Evolutionary conservation across 2,329 filamentous ascomycete species (phyloP).

Genomic region (Scedosporium dehoogii): DNA sequence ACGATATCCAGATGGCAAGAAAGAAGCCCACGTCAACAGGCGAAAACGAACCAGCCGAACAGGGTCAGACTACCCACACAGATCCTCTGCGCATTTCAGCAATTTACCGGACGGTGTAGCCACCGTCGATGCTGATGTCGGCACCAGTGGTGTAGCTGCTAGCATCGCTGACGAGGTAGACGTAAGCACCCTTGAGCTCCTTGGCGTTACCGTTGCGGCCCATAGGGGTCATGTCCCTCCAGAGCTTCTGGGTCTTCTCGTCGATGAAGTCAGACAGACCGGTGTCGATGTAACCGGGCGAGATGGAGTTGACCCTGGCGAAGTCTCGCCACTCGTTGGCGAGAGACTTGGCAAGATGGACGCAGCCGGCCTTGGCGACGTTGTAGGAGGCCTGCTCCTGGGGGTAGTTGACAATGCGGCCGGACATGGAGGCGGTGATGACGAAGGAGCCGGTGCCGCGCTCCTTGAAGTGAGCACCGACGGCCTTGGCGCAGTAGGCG

Average conservation of each 20-base stretch:
- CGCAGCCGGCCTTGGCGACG: constrained; percentile 57
- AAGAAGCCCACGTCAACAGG: too few species aligned
- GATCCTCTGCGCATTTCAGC: too few species aligned
- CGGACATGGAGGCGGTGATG: constrained; percentile 69
- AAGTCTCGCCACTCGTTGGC: constrained; percentile 71
- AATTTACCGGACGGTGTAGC: constrained; percentile 47
- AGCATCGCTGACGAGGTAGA: constrained; percentile 74
- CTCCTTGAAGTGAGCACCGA: constrained; percentile 59
- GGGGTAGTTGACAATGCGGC: constrained; percentile 67
- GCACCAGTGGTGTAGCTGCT: constrained; percentile 72
- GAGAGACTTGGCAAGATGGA: constrained; percentile 45
- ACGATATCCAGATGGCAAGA: too few species aligned
- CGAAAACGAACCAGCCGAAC: too few species aligned
- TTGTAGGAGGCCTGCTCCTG: constrained; percentile 68
- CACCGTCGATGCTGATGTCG: constrained; percentile 67
- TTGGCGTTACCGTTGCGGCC: constrained; percentile 59
- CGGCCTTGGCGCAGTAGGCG: constrained; percentile 66
- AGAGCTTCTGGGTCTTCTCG: constrained; percentile 1
- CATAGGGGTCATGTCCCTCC: constrained; percentile 21
- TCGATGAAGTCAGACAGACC: constrained; percentile 37
- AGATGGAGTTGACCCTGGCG: constrained; percentile 62
- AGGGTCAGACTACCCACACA: too few species aligned
- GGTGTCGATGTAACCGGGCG: constrained; percentile 66
- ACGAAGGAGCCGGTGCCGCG: constrained; percentile 67
- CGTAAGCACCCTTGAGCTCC: constrained; percentile 74